Evolutionary conservation across 768 basidiomycete species (phyloP), one percentile per base, ranked within the genome.

Genomic region (Termitomyces sp.): DNA sequence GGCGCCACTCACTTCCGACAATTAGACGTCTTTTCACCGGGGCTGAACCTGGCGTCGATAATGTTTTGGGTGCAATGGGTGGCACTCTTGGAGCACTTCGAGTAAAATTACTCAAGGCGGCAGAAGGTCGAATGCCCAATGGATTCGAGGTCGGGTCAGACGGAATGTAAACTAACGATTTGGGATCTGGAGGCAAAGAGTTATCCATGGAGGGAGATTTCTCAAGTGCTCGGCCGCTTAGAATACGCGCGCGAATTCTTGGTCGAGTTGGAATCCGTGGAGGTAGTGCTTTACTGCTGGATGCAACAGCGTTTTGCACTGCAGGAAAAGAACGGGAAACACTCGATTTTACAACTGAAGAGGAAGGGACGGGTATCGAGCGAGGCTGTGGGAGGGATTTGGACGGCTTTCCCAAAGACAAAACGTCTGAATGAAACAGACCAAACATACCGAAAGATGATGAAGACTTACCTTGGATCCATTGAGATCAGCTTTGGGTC

Each of bases 1-100:
- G 76, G 78, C 80, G 75, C 81, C 81, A 81, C 10, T 77, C 75
- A 43, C 69, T 70, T 11, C 80, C 80, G 10, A 82, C 75, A 2
- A 76, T 64, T 6, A 81, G 64, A 40, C 71, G 73, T 57, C 73
- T 76, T 64, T 71, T 75, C 0, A 66, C 51, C 24, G 58, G 43
- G n/a, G 65, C 43, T 24, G 56, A 49, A 19, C 56, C 51, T 22
- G 59, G 60, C n/a, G 58, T 35, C 10, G 50, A 32, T 42, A 58
- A 60, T 17, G 51, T 40, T 48, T 62, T 66, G 5, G 72, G 69
- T 0, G 64, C 67, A 26, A 51, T 66, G 51, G 50, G 32, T 19
- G 37, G 49, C 49, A 14, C 11, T 19, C 37, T 49, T n/a, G 35
- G 6, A 26, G 24, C 11, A 28, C 6, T 19, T 9, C 37, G 48